phyloP scores from a whole-genome alignment of 768 basidiomycete species.

The Albatrellus ellisii region DNA sequence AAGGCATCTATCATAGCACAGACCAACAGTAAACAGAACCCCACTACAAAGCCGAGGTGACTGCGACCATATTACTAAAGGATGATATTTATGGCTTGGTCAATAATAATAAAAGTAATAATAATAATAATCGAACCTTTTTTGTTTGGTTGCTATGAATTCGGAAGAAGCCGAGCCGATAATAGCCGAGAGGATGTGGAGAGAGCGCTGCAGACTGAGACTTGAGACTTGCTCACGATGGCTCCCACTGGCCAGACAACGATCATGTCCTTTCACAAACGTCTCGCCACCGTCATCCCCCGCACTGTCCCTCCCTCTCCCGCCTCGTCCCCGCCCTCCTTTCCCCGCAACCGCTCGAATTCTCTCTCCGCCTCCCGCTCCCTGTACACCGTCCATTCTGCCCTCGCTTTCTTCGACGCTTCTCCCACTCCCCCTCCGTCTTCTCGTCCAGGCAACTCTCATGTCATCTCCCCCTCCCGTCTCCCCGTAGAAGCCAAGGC shows the following conservation, averaged over 20 bases:
- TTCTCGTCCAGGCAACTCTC: conserved; percentile 27
- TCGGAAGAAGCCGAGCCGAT: too few species aligned
- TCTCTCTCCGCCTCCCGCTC: conserved; percentile 23
- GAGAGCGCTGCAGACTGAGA: neutral
- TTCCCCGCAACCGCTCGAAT: conserved; percentile 34
- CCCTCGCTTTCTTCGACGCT: conserved; percentile 30
- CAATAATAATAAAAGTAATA: too few species aligned
- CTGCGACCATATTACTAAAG: too few species aligned
- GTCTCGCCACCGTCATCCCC: conserved; percentile 32
- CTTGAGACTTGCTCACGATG: conserved; percentile 15
- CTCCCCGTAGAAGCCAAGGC: conserved; percentile 33
- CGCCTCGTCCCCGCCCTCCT: too few species aligned
- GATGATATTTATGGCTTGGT: too few species aligned
- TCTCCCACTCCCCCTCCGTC: conserved; percentile 23
- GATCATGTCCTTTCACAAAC: conserved; percentile 38
- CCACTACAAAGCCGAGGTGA: too few species aligned
- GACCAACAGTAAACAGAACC: too few species aligned
- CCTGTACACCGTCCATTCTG: conserved; percentile 24
- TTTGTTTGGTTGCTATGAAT: too few species aligned
- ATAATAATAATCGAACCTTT: too few species aligned
- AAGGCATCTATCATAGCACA: too few species aligned
- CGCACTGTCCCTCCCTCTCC: conserved; percentile 18
- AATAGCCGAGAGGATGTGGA: too few species aligned
- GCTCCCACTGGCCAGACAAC: conserved; percentile 23
- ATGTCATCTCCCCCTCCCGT: conserved; percentile 27